Evolutionary conservation across 1,139 yeast species (phyloP).

Genomic region (Debaryomycetaceae sp.): DNA sequence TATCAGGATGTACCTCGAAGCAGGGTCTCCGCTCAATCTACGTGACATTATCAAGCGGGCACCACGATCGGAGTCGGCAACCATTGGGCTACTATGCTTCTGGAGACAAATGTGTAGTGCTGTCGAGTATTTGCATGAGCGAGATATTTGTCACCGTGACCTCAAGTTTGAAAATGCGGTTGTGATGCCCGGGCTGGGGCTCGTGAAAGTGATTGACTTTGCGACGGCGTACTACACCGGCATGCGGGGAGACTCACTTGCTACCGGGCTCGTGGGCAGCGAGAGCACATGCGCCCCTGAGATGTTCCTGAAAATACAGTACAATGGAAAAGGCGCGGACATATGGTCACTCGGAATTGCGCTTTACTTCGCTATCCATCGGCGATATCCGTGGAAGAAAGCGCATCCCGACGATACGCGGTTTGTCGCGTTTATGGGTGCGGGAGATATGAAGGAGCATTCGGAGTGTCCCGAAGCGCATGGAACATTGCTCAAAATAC

Average conservation of each 20-base stretch:
- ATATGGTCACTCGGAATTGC: constrained; percentile 42
- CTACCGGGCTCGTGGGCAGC: constrained; percentile 43
- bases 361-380: constrained; percentile 15
- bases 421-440: neutral
- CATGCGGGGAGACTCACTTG: constrained; percentile 6
- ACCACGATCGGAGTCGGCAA: constrained; percentile 1
- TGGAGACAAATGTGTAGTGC: constrained; percentile 25
- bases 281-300: constrained; percentile 39
- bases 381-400: constrained; percentile 25
- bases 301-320: constrained; percentile 20
- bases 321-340: constrained; percentile 32
- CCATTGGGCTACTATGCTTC: constrained; percentile 12
- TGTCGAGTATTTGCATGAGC: constrained; percentile 20
- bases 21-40: constrained; percentile 12
- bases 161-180: constrained; percentile 31
- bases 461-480: neutral
- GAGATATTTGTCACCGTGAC: constrained; percentile 29
- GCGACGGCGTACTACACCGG: constrained; percentile 14
- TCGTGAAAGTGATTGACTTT: constrained; percentile 30
- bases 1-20: constrained; percentile 21
- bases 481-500: neutral
- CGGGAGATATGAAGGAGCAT: neutral
- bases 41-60: neutral
- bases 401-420: constrained; percentile 12
- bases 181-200: constrained; percentile 10